These are phyloP conservation scores for Austroboletus festivus DNA, from an alignment of 768 basidiomycete genomes.

Conservation along the genomic window DNA sequence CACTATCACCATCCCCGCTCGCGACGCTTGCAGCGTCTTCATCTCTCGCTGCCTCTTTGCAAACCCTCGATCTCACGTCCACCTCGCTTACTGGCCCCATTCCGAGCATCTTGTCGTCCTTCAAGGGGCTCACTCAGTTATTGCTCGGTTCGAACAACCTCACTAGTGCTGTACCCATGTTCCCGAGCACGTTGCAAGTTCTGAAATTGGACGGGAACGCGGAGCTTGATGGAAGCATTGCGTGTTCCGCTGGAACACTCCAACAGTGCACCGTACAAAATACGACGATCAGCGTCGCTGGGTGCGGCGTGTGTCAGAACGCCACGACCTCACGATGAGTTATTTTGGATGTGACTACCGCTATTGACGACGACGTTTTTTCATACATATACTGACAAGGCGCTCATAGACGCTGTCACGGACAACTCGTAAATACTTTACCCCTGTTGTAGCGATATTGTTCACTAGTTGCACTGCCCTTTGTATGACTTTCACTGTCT, in stretches of 20 bases:
- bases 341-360: background rate
- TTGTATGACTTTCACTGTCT: background rate
- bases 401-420: constrained; percentile 5
- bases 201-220: constrained; percentile 38
- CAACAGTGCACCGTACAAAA: constrained; percentile 23
- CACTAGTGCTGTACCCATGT: constrained; percentile 32
- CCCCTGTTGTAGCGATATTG: constrained; percentile 14
- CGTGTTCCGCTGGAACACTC: constrained; percentile 13
- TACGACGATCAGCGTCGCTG: constrained; percentile 18
- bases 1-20: constrained; percentile 32
- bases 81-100: constrained; percentile 40
- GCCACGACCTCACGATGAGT: constrained; percentile 2
- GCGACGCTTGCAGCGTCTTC: constrained; percentile 30
- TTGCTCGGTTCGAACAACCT: constrained; percentile 40
- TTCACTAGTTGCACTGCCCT: background rate
- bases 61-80: constrained; percentile 38
- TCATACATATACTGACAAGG: background rate
- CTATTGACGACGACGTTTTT: constrained; percentile 4
- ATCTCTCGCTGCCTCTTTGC: constrained; percentile 32
- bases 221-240: constrained; percentile 31
- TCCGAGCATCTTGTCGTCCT: constrained; percentile 32
- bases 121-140: constrained; percentile 35
- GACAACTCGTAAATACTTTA: constrained; percentile 3
- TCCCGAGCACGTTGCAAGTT: constrained; percentile 35
- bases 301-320: constrained; percentile 25